phyloP scores from a whole-genome alignment of 192 early-diverging fungal species.

The Fimicolochytrium jonesii region DNA sequence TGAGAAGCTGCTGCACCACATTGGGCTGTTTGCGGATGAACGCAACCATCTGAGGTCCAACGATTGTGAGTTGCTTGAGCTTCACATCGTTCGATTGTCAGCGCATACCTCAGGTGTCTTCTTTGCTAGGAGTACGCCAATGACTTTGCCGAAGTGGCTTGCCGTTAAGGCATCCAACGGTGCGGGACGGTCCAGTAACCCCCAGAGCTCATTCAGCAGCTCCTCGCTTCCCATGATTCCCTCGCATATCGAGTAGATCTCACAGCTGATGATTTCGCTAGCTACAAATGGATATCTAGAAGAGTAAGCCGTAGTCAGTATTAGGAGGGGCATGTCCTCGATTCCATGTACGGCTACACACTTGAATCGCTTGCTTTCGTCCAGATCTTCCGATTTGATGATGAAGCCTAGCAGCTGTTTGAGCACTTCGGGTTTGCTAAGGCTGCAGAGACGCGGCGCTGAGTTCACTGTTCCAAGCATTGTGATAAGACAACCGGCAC shows the following conservation, averaged over 20 bases:
- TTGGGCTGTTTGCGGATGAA: constrained; percentile 77
- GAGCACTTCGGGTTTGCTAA: constrained; percentile 71
- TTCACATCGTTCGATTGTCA: neutral
- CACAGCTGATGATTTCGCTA: constrained; percentile 73
- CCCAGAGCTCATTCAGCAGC: constrained; percentile 82
- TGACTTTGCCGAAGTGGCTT: constrained; percentile 88
- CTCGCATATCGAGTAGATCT: constrained; percentile 75
- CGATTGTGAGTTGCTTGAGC: no score
- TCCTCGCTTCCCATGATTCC: constrained; percentile 65
- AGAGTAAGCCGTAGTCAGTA: neutral
- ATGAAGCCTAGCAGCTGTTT: constrained; percentile 78
- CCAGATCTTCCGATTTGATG: constrained; percentile 76
- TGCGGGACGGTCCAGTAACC: constrained; percentile 69
- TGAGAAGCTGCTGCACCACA: constrained; percentile 71
- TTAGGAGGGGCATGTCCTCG: no score
- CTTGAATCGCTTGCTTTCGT: constrained; percentile 77
- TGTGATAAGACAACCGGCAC: neutral
- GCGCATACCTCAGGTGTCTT: constrained; percentile 75
- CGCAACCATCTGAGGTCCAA: constrained; percentile 64
- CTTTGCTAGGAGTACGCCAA: constrained; percentile 80
- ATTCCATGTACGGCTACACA: constrained; percentile 31
- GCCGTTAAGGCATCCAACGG: constrained; percentile 78
- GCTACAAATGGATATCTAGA: constrained; percentile 78
- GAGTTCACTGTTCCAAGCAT: no score
- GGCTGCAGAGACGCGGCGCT: no score